Conservation (phyloP, 371 early-diverging fungal genomes). For the Cladochytrium tenue region DNA sequence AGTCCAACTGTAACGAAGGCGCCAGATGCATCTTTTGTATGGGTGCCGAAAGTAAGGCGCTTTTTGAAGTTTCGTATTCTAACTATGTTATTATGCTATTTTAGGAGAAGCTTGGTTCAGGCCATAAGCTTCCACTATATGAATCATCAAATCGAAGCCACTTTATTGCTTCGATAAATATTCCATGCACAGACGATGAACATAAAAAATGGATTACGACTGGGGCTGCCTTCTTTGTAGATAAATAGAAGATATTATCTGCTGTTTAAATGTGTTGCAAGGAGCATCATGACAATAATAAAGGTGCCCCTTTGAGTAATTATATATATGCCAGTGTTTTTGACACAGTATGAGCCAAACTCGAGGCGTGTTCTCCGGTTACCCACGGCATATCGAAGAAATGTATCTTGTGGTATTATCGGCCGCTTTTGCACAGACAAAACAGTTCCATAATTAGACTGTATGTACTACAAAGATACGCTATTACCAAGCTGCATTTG, state of each 20-base stretch:
- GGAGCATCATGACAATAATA: too few relatives aligned
- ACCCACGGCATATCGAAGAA: not conserved
- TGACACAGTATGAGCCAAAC: not conserved
- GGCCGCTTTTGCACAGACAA: too few relatives aligned
- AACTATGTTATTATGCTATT: too few relatives aligned
- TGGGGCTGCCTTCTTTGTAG: slow-evolving; percentile 45
- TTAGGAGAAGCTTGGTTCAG: slow-evolving; percentile 5
- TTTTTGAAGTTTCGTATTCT: not conserved
- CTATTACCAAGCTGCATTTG: too few relatives aligned
- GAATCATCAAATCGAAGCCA: slow-evolving; percentile 31
- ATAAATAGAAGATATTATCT: slow-evolving; percentile 9
- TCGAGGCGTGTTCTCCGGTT: not conserved
- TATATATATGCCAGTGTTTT: slow-evolving; percentile 1
- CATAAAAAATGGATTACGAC: slow-evolving; percentile 41
- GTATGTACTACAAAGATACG: too few relatives aligned
- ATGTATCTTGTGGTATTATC: not conserved
- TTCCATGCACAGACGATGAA: slow-evolving; percentile 34
- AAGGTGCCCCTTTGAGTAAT: not conserved
- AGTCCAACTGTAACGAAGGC: slow-evolving; percentile 37
- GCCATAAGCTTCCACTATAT: slow-evolving; percentile 40
- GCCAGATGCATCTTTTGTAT: slow-evolving; percentile 41
- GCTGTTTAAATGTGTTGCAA: not conserved
- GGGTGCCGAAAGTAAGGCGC: slow-evolving; percentile 37
- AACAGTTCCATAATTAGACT: too few relatives aligned
- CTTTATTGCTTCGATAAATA: slow-evolving; percentile 29